Conservation (phyloP, 495 filamentous ascomycete species). For the Podospora fimiseda region DNA sequence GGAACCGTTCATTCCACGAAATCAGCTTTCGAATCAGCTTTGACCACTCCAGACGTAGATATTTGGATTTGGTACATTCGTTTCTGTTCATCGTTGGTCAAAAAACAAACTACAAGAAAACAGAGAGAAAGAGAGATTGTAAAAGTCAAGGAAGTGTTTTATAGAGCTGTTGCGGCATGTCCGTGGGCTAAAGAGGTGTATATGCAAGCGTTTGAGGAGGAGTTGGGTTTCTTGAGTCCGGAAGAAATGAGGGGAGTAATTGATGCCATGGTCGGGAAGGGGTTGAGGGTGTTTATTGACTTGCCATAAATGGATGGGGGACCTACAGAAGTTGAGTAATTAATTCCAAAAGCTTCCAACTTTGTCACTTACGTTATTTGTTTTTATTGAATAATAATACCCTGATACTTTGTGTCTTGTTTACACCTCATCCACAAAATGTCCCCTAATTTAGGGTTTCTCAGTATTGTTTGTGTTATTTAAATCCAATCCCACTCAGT, state of each 20-base stretch:
- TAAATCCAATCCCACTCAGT: neutral
- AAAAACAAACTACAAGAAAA: neutral
- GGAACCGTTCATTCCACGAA: constrained; percentile 57
- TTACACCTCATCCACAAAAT: neutral
- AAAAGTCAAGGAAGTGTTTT: constrained; percentile 45
- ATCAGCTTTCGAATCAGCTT: constrained; percentile 64
- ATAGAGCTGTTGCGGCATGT: constrained; percentile 62
- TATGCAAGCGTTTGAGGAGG: constrained; percentile 50
- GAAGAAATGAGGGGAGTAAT: constrained; percentile 51
- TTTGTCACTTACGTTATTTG: too few relatives aligned
- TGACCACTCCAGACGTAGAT: constrained; percentile 30
- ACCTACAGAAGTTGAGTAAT: too few relatives aligned
- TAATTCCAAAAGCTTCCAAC: too few relatives aligned
- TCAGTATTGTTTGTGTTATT: neutral
- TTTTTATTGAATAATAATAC: neutral
- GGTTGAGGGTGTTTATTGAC: constrained; percentile 39
- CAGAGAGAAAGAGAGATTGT: neutral
- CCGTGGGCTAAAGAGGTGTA: constrained; percentile 71
- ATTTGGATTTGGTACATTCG: too few relatives aligned
- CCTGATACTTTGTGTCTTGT: neutral
- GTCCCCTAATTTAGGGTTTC: too few relatives aligned
- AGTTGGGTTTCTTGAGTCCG: constrained; percentile 23
- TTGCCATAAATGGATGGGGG: too few relatives aligned
- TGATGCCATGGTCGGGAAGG: constrained; percentile 32
- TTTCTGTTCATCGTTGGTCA: too few relatives aligned